A percentile compares a stretch with the other conserved stretches of the same genome.
Conservation (phyloP, 139 green algal species). For the Coelastrella sp. region DNA sequence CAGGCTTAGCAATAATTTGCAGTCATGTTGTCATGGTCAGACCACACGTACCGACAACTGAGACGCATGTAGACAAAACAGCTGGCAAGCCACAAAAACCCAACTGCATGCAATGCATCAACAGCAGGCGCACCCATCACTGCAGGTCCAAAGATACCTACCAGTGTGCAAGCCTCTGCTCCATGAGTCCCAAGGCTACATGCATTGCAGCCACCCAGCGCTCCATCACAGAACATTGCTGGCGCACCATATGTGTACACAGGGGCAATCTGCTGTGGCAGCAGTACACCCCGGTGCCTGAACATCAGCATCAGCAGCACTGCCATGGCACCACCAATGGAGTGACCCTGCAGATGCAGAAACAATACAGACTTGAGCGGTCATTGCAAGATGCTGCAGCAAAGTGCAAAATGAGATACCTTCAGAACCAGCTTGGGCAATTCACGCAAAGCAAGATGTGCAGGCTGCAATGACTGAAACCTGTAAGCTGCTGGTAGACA, state of each 20-base stretch:
- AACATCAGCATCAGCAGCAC: slow-evolving; percentile 94
- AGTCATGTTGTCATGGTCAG: not conserved
- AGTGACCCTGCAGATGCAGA: slow-evolving; percentile 82
- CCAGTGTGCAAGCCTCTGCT: slow-evolving; percentile 24
- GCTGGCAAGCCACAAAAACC: too few relatives aligned
- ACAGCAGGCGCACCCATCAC: not conserved
- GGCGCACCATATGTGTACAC: slow-evolving; percentile 95
- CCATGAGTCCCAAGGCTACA: slow-evolving; percentile 14
- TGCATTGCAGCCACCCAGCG: not conserved
- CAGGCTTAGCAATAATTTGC: not conserved
- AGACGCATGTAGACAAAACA: too few relatives aligned
- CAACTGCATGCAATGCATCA: not conserved
- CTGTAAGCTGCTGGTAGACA: too few relatives aligned
- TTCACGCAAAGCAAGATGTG: too few relatives aligned
- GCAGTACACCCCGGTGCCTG: slow-evolving; percentile 79
- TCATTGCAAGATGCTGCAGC: too few relatives aligned
- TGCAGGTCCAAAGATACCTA: not conserved
- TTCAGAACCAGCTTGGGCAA: too few relatives aligned
- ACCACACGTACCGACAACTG: too few relatives aligned
- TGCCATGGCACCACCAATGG: slow-evolving; percentile 91
- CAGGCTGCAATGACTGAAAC: too few relatives aligned
- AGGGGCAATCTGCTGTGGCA: slow-evolving; percentile 67
- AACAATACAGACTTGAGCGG: not conserved
- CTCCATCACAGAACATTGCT: slow-evolving; percentile 85
- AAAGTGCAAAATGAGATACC: too few relatives aligned